Base-by-base conservation (phyloP, 1,139 yeast genomes). In the Pichia sp. region DNA sequence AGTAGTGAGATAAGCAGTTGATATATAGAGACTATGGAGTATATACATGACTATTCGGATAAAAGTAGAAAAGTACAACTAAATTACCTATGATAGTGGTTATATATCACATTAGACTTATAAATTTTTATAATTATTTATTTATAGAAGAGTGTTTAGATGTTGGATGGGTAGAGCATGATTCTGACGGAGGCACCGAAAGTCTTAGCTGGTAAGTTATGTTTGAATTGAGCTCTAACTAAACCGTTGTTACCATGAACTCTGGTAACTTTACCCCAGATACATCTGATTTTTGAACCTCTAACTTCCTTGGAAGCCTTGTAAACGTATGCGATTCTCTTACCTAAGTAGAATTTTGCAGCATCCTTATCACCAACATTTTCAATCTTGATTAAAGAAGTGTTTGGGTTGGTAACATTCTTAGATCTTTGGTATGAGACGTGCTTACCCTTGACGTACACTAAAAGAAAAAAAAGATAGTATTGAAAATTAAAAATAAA, bases 371-470 rank as follows among this genome's bases (percentile, higher is more conserved):
- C 71, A 62, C 82, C 71, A 65, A 92, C 97, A 75, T 96, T 96
- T 79, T 92, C 96, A 68, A 92, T 83, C 80, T 90, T 87, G 73
- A 92, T 78, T 76, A 92, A 82, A 61, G 98, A 92, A 67, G 86
- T 87, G 80, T 87, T 85, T 73, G 98, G 97, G 95, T 92, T 87
- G 85, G 85, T 87, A 70, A 85, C 89, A 76, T 82, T 83, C 89
- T 92, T 92, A 67, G 97, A 89, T 80, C 98, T 94, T 82, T 92
- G 97, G 95, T 90, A 92, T 67, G 97, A 90, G 72, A 92, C 74
- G 86, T 92, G 97, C 84, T 90, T 92, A 78, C 97, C 98, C 84
- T 90, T 92, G 78, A 92, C 97, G 96, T 92, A 92, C 80, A 92
- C 96, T 87, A 72, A 42, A 46, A 37, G 41, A 50, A 42, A 32